Conservation (phyloP, 2,329 filamentous ascomycete species). For the Aspergillus texensis region DNA sequence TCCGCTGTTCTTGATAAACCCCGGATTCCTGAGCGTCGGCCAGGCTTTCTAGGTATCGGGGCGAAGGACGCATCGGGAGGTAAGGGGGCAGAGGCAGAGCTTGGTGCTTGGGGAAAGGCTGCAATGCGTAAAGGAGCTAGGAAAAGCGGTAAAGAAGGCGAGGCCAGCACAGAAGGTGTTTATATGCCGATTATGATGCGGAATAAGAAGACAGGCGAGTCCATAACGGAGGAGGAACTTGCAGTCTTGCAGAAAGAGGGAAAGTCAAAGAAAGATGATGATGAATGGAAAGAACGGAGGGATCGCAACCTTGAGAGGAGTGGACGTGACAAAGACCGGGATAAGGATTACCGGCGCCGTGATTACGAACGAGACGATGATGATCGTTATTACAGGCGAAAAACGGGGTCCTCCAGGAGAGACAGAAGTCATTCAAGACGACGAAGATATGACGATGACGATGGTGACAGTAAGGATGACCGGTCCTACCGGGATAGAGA, state of each 20-base stretch:
- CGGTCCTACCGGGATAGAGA: constrained; percentile 37
- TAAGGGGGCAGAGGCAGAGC: constrained; percentile 63
- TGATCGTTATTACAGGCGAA: constrained; percentile 40
- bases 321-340: constrained; percentile 38
- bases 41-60: constrained; percentile 83
- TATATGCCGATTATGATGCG: constrained; percentile 65
- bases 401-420: constrained; percentile 41
- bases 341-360: constrained; percentile 36
- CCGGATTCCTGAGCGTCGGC: constrained; percentile 68
- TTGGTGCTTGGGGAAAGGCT: constrained; percentile 77
- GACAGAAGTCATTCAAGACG: constrained; percentile 42
- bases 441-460: constrained; percentile 43
- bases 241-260: constrained; percentile 54
- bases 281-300: constrained; percentile 49
- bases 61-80: constrained; percentile 73
- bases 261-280: constrained; percentile 47
- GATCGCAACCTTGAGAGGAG: constrained; percentile 47
- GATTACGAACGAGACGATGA: constrained; percentile 37
- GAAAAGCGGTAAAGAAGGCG: constrained; percentile 54
- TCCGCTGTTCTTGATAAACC: constrained; percentile 54
- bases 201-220: constrained; percentile 65
- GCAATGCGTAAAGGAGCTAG: constrained; percentile 59
- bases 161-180: constrained; percentile 47
- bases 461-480: constrained; percentile 35
- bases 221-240: constrained; percentile 64